Percentiles rank a stretch among this genome's conserved stretches.
These are phyloP conservation scores for Fusarium siculi DNA, from an alignment of 2,329 filamentous ascomycete species.

Conservation along the genomic window DNA sequence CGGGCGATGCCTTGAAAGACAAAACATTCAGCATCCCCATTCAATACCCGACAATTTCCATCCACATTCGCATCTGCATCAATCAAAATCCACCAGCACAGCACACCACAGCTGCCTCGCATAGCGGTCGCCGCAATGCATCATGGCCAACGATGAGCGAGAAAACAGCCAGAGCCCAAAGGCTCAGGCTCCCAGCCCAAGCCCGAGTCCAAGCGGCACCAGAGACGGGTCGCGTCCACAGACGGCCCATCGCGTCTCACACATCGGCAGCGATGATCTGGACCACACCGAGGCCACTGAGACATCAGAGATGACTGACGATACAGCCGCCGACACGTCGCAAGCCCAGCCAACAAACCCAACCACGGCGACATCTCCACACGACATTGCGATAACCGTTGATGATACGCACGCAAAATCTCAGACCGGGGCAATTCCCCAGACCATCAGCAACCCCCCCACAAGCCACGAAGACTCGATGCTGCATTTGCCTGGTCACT, in stretches of 20 bases:
- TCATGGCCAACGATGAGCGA: conserved; percentile 52
- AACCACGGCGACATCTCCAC: conserved; percentile 16
- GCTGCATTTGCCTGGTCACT: conserved; percentile 30
- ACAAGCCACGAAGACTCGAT: conserved; percentile 26
- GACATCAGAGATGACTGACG: conserved; percentile 31
- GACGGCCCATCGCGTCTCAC: conserved; percentile 43
- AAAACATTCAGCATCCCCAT: conserved; percentile 25
- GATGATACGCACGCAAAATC: conserved; percentile 25
- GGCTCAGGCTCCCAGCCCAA: conserved; percentile 29
- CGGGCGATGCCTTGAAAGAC: conserved; percentile 13
- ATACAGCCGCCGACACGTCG: conserved; percentile 26
- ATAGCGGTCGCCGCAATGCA: conserved; percentile 46
- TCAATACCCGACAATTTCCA: conserved; percentile 30
- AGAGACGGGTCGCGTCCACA: conserved; percentile 36
- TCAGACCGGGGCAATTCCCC: conserved; percentile 2
- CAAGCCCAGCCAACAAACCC: conserved; percentile 17
- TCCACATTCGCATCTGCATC: conserved; percentile 15
- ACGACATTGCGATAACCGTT: conserved; percentile 33
- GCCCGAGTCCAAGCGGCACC: not conserved
- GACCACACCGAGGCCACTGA: conserved; percentile 9
- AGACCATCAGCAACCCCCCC: conserved; percentile 5
- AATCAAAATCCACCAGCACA: conserved; percentile 11
- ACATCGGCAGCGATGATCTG: conserved; percentile 13
- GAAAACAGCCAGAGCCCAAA: conserved; percentile 35
- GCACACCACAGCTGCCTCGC: conserved; percentile 8